Conservation (phyloP, 2,329 filamentous ascomycete species). For the Tympanopsis confertula region DNA sequence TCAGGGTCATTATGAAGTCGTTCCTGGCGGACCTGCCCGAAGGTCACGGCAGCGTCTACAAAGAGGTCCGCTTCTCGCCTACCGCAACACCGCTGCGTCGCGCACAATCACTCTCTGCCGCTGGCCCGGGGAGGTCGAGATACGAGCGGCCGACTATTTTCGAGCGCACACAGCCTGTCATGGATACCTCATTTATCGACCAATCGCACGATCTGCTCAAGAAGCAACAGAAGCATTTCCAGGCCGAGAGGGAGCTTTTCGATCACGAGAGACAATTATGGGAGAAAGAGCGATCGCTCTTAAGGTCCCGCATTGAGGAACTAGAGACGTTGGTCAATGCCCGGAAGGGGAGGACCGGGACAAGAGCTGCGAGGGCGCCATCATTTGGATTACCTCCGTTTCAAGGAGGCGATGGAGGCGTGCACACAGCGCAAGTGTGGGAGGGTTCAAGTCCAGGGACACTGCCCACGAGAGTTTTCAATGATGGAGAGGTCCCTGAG, state of each 20-base stretch:
- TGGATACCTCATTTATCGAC: constrained; percentile 22
- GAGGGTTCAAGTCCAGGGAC: constrained; percentile 24
- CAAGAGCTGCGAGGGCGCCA: not conserved
- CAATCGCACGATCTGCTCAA: constrained; percentile 24
- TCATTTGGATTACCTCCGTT: constrained; percentile 6
- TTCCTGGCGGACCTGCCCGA: not conserved
- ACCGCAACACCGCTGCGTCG: constrained; percentile 20
- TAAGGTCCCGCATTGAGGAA: constrained; percentile 25
- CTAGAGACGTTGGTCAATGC: constrained; percentile 15
- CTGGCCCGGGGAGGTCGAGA: not conserved
- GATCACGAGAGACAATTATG: constrained; percentile 27
- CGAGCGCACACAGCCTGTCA: constrained; percentile 11
- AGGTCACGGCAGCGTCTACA: constrained; percentile 17
- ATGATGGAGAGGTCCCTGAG: constrained; percentile 18
- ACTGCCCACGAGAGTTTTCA: constrained; percentile 28
- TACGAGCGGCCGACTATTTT: constrained; percentile 11
- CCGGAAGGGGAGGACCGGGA: not conserved
- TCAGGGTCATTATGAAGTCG: not conserved
- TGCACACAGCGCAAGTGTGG: constrained; percentile 21
- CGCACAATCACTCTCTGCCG: constrained; percentile 22
- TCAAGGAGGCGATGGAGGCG: constrained; percentile 11
- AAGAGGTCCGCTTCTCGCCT: constrained; percentile 27
- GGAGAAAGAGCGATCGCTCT: constrained; percentile 25
- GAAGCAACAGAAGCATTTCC: constrained; percentile 21
- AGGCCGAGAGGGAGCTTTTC: constrained; percentile 24